phyloP scores from a whole-genome alignment of 306 rosid genomes.

The Gastrolobium bilobum region DNA sequence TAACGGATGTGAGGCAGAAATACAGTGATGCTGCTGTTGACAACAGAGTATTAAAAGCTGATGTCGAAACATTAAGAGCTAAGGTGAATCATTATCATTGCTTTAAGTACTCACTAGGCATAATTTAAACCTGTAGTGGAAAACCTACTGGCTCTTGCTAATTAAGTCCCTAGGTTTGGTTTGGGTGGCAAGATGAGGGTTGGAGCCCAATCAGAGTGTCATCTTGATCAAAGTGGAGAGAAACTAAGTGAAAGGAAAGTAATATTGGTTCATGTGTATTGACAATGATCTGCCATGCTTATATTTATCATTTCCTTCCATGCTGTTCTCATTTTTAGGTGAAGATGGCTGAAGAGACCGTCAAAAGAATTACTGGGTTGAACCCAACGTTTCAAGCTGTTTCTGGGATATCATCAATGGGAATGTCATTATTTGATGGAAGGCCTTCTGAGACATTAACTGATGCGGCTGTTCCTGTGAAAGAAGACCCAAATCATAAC shows the following conservation, averaged over 20 bases:
- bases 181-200: constrained; percentile 10
- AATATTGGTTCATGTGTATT: constrained; percentile 22
- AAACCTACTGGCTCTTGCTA: constrained; percentile 2
- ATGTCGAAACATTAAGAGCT: constrained; percentile 92
- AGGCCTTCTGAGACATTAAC: constrained; percentile 85
- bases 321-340: constrained; percentile 58
- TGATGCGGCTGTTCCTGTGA: constrained; percentile 72
- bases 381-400: constrained; percentile 63
- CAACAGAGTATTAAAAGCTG: constrained; percentile 90
- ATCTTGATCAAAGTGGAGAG: background rate
- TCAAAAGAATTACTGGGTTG: constrained; percentile 76
- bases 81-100: constrained; percentile 64
- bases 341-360: constrained; percentile 88
- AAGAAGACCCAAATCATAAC: constrained; percentile 67
- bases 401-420: constrained; percentile 70
- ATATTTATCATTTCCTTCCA: constrained; percentile 29
- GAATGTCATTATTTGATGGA: constrained; percentile 67
- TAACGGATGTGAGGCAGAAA: constrained; percentile 72
- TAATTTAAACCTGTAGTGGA: background rate
- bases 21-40: constrained; percentile 78
- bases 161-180: constrained; percentile 18
- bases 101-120: constrained; percentile 1
- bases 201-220: background rate
- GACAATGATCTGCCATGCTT: constrained; percentile 19
- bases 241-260: background rate